phyloP scores from a whole-genome alignment of 2,329 filamentous ascomycete genomes.

The Fusarium verrucosum region DNA sequence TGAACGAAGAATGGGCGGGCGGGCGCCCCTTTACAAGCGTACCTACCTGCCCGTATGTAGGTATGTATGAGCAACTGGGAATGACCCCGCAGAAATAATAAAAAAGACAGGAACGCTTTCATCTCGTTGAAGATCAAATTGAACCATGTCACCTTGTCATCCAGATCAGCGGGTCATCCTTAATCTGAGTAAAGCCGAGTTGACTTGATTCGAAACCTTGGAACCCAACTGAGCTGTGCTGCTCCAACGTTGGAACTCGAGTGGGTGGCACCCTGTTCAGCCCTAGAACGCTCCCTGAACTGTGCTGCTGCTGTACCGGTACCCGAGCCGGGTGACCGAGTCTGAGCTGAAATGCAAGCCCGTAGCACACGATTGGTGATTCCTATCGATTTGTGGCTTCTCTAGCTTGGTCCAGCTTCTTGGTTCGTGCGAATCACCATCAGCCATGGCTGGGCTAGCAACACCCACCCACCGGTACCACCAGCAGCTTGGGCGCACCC shows the following conservation, averaged over 20 bases:
- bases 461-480: slow-evolving; percentile 34
- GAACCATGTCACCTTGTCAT: background rate
- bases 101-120: background rate
- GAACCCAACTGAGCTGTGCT: slow-evolving; percentile 2
- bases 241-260: background rate
- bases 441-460: slow-evolving; percentile 17
- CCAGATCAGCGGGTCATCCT: background rate
- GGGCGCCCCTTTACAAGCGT: background rate
- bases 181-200: background rate
- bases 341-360: slow-evolving; percentile 36
- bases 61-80: slow-evolving; percentile 19
- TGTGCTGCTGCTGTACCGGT: slow-evolving; percentile 1
- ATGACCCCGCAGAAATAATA: slow-evolving; percentile 2
- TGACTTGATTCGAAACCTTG: slow-evolving; percentile 12
- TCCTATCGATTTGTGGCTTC: slow-evolving; percentile 19
- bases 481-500: slow-evolving; percentile 25
- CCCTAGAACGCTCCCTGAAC: slow-evolving; percentile 31
- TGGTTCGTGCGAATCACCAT: slow-evolving; percentile 39
- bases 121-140: background rate
- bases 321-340: background rate
- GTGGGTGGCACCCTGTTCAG: slow-evolving; percentile 37
- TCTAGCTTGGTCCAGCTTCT: slow-evolving; percentile 37
- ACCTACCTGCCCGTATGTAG: background rate
- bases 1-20: slow-evolving; percentile 8
- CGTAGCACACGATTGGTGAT: slow-evolving; percentile 33